Evolutionary conservation across 805 yeast genomes (phyloP).

Genomic region (Jamesozyma piceae): DNA sequence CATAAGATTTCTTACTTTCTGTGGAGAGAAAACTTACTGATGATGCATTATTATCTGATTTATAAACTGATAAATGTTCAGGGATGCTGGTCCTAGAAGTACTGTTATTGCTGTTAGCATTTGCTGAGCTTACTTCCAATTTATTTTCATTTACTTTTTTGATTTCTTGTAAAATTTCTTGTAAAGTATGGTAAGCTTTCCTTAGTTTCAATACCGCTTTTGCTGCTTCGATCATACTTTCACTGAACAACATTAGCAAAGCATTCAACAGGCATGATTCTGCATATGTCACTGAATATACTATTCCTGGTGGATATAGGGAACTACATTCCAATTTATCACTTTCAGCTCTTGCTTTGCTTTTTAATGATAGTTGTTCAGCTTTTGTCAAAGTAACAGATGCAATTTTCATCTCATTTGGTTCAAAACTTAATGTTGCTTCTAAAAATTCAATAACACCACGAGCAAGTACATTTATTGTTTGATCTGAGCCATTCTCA

Average conservation of each 20-base stretch:
- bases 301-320: conserved; percentile 87
- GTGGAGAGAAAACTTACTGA: conserved; percentile 26
- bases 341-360: conserved; percentile 51
- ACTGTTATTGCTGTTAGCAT: neutral
- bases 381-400: conserved; percentile 62
- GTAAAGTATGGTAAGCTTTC: conserved; percentile 80
- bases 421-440: conserved; percentile 89
- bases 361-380: conserved; percentile 59
- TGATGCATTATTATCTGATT: conserved; percentile 6
- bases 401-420: conserved; percentile 78
- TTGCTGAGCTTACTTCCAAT: neutral
- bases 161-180: conserved; percentile 56
- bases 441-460: conserved; percentile 87
- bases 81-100: neutral
- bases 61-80: neutral
- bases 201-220: conserved; percentile 82
- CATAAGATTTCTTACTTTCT: conserved; percentile 32
- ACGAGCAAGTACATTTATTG: conserved; percentile 62
- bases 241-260: conserved; percentile 75
- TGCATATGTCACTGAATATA: conserved; percentile 82
- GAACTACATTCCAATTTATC: conserved; percentile 51
- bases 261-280: conserved; percentile 84
- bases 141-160: conserved; percentile 28
- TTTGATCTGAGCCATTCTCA: conserved; percentile 37
- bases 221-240: conserved; percentile 80